These are phyloP conservation scores for Kingdonia uniflora DNA, from an alignment of 164 flowering plant genomes.

Conservation along the genomic window DNA sequence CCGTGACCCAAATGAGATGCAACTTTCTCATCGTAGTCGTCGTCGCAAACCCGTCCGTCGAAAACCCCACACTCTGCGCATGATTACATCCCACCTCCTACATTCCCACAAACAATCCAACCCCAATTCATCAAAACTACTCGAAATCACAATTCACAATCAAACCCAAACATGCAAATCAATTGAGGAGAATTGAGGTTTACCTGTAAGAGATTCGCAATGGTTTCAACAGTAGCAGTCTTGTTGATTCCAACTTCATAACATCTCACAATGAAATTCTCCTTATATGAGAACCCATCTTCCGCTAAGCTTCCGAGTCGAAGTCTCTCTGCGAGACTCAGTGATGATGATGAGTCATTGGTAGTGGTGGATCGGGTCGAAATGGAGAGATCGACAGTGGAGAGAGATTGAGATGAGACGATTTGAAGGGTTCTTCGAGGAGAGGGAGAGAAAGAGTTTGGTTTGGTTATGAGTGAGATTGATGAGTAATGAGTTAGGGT, in stretches of 20 bases:
- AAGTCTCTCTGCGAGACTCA: constrained; percentile 57
- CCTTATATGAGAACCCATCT: constrained; percentile 81
- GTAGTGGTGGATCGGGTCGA: too few relatives aligned
- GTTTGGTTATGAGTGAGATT: too few relatives aligned
- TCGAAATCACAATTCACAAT: background rate
- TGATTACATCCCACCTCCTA: constrained; percentile 97
- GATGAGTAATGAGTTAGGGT: too few relatives aligned
- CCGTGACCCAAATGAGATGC: constrained; percentile 97
- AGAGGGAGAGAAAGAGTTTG: too few relatives aligned
- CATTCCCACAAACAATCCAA: constrained; percentile 6
- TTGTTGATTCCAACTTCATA: constrained; percentile 92
- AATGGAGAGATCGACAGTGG: background rate
- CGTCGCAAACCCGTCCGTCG: constrained; percentile 95
- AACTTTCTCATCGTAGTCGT: constrained; percentile 81
- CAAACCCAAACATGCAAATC: background rate
- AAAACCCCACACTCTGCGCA: constrained; percentile 92
- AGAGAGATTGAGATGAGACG: too few relatives aligned
- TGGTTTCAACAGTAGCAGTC: constrained; percentile 92
- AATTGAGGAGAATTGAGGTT: too few relatives aligned
- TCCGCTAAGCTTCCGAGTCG: constrained; percentile 65
- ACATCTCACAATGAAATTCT: constrained; percentile 73
- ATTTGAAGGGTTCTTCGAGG: too few relatives aligned
- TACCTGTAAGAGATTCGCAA: constrained; percentile 95
- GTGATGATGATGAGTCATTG: too few relatives aligned
- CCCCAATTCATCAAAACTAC: background rate